A percentile compares a stretch with the other conserved stretches of the same genome.
Evolutionary conservation across 345 rosid species (phyloP).

Genomic region (Acer saccharum): DNA sequence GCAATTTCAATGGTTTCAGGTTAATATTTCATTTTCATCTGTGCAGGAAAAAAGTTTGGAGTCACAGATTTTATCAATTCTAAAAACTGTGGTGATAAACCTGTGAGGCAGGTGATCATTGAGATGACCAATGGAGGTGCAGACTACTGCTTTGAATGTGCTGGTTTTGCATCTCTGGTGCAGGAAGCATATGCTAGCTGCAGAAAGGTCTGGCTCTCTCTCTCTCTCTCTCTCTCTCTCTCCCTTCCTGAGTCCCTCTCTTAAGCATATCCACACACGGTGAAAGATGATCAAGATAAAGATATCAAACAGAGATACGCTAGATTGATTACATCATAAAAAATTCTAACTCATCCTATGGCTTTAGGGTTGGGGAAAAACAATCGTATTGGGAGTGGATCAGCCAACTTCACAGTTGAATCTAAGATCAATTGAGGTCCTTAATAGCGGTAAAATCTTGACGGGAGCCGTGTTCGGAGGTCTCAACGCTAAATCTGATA

Average conservation of each 20-base stretch:
- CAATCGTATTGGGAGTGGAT: conserved; percentile 77
- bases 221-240: conserved; percentile 2
- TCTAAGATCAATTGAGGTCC: conserved; percentile 55
- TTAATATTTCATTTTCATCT: conserved; percentile 8
- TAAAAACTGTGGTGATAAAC: conserved; percentile 42
- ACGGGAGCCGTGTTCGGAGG: conserved; percentile 79
- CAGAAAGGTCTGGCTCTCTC: conserved; percentile 53
- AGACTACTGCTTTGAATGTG: conserved; percentile 84
- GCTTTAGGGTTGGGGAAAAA: conserved; percentile 90
- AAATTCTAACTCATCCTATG: not conserved
- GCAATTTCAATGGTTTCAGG: not conserved
- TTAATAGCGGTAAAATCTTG: conserved; percentile 57
- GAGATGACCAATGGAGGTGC: conserved; percentile 85
- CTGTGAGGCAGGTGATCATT: conserved; percentile 67
- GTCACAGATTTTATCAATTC: conserved; percentile 71
- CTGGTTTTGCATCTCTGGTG: conserved; percentile 57
- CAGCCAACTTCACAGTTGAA: conserved; percentile 59
- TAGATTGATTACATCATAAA: too few species aligned
- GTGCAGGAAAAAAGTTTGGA: conserved; percentile 68
- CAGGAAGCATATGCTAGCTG: conserved; percentile 71
- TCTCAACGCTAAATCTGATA: conserved; percentile 75
- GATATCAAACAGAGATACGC: too few species aligned
- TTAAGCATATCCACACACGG: not conserved
- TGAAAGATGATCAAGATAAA: not conserved
- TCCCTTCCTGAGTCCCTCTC: not conserved